phyloP scores from a whole-genome alignment of 768 basidiomycete genomes.

The Lyophyllum semitale region DNA sequence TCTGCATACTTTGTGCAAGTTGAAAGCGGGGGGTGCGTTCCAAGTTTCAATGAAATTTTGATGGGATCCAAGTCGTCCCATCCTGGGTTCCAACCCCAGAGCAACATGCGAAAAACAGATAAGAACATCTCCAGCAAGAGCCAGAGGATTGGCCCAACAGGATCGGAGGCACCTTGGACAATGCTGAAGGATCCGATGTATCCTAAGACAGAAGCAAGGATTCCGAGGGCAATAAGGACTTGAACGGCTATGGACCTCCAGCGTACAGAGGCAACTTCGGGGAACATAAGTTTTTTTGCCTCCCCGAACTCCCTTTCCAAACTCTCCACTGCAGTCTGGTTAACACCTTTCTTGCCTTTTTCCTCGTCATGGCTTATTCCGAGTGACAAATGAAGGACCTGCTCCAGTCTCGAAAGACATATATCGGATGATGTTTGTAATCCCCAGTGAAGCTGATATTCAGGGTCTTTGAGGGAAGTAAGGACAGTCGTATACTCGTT shows the following conservation, averaged over 20 bases:
- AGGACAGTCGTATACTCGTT: neutral
- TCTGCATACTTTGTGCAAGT: neutral
- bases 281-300: neutral
- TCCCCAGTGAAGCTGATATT: neutral
- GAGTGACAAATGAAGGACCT: neutral
- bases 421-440: neutral
- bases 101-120: conserved; percentile 7
- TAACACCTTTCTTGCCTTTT: neutral
- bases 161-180: conserved; percentile 1
- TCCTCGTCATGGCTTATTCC: no score
- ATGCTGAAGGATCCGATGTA: conserved; percentile 21
- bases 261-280: neutral
- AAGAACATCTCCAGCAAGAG: conserved; percentile 14
- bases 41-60: neutral
- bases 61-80: conserved; percentile 2
- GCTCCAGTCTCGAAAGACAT: neutral
- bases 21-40: neutral
- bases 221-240: conserved; percentile 4
- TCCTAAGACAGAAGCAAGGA: conserved; percentile 7
- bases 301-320: neutral
- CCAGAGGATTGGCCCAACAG: conserved; percentile 11
- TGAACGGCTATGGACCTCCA: neutral
- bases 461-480: neutral
- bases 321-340: neutral
- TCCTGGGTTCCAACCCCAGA: conserved; percentile 16